Evolutionary conservation across 163 green algal genomes (phyloP).

Genomic region (Scenedesmus sp.): DNA sequence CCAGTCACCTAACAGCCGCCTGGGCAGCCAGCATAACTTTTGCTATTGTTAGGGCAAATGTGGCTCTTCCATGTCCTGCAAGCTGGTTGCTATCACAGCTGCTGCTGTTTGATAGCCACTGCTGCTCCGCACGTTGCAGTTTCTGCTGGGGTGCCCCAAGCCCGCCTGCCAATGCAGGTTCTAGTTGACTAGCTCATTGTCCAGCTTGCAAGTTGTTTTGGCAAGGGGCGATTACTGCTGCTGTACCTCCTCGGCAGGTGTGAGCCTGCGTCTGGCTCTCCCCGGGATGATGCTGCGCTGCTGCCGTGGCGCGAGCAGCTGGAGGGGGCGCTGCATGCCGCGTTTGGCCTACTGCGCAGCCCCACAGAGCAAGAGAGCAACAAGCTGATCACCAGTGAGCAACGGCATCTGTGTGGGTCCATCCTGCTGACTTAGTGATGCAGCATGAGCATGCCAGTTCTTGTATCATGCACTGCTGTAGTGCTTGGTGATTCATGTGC

Average conservation of each 20-base stretch:
- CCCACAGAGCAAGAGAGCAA: conserved; percentile 85
- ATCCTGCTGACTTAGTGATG: neutral
- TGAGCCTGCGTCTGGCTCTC: conserved; percentile 57
- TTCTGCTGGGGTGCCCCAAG: neutral
- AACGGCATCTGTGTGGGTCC: neutral
- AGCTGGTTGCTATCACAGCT: neutral
- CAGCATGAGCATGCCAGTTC: neutral
- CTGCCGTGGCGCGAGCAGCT: conserved; percentile 78
- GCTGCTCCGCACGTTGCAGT: neutral
- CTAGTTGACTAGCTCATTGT: no score
- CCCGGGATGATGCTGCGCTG: conserved; percentile 66
- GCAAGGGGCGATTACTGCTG: no score
- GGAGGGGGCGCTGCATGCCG: conserved; percentile 66
- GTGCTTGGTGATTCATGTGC: neutral
- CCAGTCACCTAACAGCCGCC: neutral
- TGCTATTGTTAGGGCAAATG: neutral
- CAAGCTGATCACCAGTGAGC: conserved; percentile 65
- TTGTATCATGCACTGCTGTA: neutral
- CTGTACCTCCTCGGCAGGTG: conserved; percentile 20
- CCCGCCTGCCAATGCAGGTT: no score
- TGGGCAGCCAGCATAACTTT: neutral
- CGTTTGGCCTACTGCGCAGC: conserved; percentile 68
- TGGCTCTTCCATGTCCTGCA: neutral
- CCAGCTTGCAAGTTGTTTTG: no score
- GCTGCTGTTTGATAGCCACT: neutral